A percentile compares a stretch with the other conserved stretches of the same genome.
These are phyloP conservation scores for Zalaria sp. DNA, from an alignment of 2,329 filamentous ascomycete genomes.

Conservation along the genomic window DNA sequence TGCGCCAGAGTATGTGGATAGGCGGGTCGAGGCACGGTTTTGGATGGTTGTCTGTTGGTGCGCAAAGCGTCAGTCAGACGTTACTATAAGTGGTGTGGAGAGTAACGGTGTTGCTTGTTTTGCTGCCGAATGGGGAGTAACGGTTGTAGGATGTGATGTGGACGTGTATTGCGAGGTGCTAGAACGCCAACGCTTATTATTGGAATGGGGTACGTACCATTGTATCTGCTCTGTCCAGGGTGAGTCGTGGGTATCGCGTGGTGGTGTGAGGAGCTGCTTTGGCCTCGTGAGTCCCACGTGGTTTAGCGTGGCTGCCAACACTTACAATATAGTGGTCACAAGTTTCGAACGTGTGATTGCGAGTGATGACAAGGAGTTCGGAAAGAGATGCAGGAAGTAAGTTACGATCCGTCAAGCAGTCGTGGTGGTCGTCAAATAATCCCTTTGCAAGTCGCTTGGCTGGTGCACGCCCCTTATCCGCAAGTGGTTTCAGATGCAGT, in stretches of 20 bases:
- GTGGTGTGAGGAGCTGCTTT: background rate
- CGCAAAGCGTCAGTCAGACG: too few species aligned
- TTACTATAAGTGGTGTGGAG: background rate
- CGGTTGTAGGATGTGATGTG: background rate
- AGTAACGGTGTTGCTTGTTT: background rate
- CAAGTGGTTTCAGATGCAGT: too few species aligned
- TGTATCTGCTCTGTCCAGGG: background rate
- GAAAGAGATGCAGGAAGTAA: too few species aligned
- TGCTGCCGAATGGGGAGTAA: background rate
- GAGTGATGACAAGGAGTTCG: too few species aligned
- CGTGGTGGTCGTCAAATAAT: too few species aligned
- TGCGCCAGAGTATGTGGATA: slow-evolving; percentile 36
- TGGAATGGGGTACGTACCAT: background rate
- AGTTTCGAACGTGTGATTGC: too few species aligned
- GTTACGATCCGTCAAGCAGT: too few species aligned
- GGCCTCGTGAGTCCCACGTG: background rate
- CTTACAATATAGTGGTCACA: too few species aligned
- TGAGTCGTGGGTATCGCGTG: background rate
- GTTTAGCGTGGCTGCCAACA: too few species aligned
- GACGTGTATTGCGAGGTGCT: background rate
- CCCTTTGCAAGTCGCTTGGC: too few species aligned
- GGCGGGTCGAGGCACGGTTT: slow-evolving; percentile 22
- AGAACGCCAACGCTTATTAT: background rate
- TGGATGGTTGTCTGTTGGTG: background rate
- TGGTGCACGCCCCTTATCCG: too few species aligned